Evolutionary conservation across 495 filamentous ascomycete species (phyloP), one percentile per base, ranked within the genome.

Genomic region (Filosporella fistucella): DNA sequence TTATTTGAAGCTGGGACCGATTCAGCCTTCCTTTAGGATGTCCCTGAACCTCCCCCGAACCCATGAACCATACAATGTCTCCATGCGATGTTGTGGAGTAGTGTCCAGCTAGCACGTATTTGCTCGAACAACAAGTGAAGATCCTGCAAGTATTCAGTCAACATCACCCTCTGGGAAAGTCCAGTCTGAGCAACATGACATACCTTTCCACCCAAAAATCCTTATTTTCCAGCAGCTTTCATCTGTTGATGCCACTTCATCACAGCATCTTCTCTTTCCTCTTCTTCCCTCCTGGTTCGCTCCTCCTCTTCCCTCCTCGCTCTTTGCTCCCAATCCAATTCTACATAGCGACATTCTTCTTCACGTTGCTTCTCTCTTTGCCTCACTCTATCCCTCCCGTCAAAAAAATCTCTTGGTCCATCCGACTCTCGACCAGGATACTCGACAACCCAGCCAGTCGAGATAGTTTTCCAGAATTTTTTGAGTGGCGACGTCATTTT

Each of bases 361-460:
- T n/a, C 28, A 8, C 8, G 28, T 30, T 30, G 32, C 24, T 18
- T 14, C 41, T 30, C 22, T 8, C 24, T 24, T 7, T 29, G 4
- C 39, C 17, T 42, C 26, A 30, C 26, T 9, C 24, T 26, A 26
- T 30, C 18, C 13, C 24, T 30, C 8, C 41, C 18, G 13, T 43
- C 41, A 17, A 43, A 43, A 26, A 43, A 43, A 30, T 43, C 41
- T 9, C n/a, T 29, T 2, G 41, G 41, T 7, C 41, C 41, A 20
- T 29, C 41, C n/a, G 24, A 4, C 24, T 38, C 23, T 21, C 17
- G 4, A 7, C 32, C 41, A 8, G 41, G 41, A 26, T 43, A 43
- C n/a, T 43, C 41, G 12, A 43, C 12, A 8, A 43, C 41, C 41
- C 41, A 43, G 25, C 41, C 41, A 1, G 41, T 30, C 4, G 41